phyloP scores from a whole-genome alignment of 2,329 filamentous ascomycete species.

The Pseudonectria foliicola region DNA sequence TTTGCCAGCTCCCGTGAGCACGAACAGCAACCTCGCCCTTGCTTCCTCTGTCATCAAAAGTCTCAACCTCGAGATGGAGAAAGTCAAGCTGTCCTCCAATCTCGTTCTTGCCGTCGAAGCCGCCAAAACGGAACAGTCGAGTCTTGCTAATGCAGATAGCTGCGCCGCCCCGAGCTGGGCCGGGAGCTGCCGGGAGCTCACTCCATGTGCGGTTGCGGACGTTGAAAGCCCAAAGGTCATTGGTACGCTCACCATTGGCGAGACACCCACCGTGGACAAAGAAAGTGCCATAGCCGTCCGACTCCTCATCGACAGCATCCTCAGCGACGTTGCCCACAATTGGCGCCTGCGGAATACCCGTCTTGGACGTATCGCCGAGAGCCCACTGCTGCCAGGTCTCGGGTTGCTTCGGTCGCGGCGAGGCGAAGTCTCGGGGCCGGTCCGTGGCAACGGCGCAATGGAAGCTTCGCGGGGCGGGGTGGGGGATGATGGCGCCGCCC shows the following conservation, averaged over 20 bases:
- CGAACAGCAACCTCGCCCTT: constrained; percentile 43
- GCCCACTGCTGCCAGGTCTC: constrained; percentile 50
- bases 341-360: constrained; percentile 53
- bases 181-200: constrained; percentile 59
- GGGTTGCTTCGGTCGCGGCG: constrained; percentile 27
- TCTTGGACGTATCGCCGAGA: constrained; percentile 44
- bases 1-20: constrained; percentile 49
- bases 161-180: constrained; percentile 57
- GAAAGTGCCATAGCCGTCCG: constrained; percentile 58
- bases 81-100: constrained; percentile 67
- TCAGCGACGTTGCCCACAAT: constrained; percentile 51
- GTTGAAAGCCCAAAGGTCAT: constrained; percentile 75
- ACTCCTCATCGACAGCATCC: constrained; percentile 52
- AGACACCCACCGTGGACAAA: constrained; percentile 73
- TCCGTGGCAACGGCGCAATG: constrained; percentile 55
- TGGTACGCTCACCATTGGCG: constrained; percentile 49
- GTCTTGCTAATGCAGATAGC: constrained; percentile 58
- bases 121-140: constrained; percentile 71
- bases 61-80: constrained; percentile 49
- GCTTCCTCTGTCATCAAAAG: constrained; percentile 43
- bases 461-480: constrained; percentile 62
- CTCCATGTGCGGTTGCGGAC: constrained; percentile 58
- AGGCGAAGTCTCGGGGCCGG: constrained; percentile 46
- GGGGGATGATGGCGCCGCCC: constrained; percentile 30
- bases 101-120: constrained; percentile 64